phyloP scores from a whole-genome alignment of 192 early-diverging fungal species.

The Chytriomyces confervae region DNA sequence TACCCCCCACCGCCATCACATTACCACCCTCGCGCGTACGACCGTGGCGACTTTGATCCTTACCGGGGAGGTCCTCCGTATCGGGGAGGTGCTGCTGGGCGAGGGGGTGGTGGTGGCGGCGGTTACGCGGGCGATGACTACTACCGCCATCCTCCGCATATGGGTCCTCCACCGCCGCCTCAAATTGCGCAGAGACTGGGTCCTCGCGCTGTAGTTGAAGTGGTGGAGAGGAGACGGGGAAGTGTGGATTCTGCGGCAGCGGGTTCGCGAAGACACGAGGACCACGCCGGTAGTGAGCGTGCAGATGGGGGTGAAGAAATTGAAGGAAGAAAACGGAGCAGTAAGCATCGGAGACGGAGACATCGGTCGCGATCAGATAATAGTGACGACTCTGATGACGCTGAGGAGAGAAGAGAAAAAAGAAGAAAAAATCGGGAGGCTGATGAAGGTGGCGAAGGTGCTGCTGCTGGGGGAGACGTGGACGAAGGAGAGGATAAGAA shows the following conservation, averaged over 20 bases:
- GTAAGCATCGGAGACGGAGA: conserved; percentile 7
- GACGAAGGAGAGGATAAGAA: not conserved
- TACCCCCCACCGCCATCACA: not conserved
- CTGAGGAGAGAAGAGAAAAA: conserved; percentile 6
- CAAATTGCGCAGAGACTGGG: not conserved
- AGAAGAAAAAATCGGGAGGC: conserved; percentile 11
- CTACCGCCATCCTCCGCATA: no score
- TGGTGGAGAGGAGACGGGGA: conserved; percentile 1
- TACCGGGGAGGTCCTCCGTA: not conserved
- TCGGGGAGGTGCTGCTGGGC: not conserved
- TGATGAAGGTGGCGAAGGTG: conserved; percentile 8
- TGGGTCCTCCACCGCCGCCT: no score
- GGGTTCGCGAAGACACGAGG: not conserved
- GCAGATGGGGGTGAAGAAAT: not conserved
- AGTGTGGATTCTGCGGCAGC: not conserved
- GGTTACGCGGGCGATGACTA: no score
- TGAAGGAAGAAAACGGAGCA: not conserved
- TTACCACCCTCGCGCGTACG: conserved; percentile 15
- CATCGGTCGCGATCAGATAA: conserved; percentile 6
- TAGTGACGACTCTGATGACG: not conserved
- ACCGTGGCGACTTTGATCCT: not conserved
- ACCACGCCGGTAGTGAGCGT: not conserved
- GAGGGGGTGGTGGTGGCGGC: conserved; percentile 2
- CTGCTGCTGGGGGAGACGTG: not conserved
- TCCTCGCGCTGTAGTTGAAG: conserved; percentile 18